phyloP scores from a whole-genome alignment of 345 rosid species.

The Clarkia xantiana region DNA sequence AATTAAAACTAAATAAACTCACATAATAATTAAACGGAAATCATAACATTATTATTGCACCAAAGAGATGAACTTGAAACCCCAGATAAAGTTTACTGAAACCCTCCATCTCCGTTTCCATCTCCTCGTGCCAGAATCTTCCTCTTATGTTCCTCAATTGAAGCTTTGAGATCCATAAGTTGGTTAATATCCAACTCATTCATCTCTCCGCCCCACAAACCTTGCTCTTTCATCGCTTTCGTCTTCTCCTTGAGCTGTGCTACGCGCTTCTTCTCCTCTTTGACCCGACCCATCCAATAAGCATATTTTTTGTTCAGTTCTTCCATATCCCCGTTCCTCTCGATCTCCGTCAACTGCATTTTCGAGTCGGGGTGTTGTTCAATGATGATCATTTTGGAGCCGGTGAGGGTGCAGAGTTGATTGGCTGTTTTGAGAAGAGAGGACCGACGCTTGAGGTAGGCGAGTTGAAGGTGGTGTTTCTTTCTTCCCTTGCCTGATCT shows the following conservation, averaged over 20 bases:
- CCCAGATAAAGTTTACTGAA: too few relatives aligned
- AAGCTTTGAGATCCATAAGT: slow-evolving; percentile 13
- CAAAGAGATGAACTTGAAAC: too few relatives aligned
- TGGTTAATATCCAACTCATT: slow-evolving; percentile 12
- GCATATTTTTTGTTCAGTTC: slow-evolving; percentile 18
- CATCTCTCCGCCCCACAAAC: slow-evolving; percentile 22
- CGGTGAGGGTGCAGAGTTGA: slow-evolving; percentile 38
- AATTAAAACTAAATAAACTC: too few relatives aligned
- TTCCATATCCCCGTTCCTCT: slow-evolving; percentile 10
- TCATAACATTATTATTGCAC: too few relatives aligned
- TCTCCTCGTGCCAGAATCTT: slow-evolving; percentile 3
- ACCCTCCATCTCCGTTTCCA: too few relatives aligned
- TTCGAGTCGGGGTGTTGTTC: too few relatives aligned
- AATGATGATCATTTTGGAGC: slow-evolving; percentile 21
- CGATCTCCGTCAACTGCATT: slow-evolving; percentile 16
- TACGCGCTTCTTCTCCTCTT: slow-evolving; percentile 16
- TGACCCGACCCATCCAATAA: slow-evolving; percentile 11
- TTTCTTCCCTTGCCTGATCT: slow-evolving; percentile 23
- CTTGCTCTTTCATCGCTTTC: slow-evolving; percentile 5
- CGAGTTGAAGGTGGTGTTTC: slow-evolving; percentile 26
- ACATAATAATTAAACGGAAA: too few relatives aligned
- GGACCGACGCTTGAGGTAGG: slow-evolving; percentile 43
- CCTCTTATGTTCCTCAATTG: slow-evolving; percentile 18
- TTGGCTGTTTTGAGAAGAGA: slow-evolving; percentile 46
- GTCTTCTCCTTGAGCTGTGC: slow-evolving; percentile 9